Percentiles rank a stretch among this genome's conserved stretches.
Evolutionary conservation across 1,284 basidiomycete species (phyloP).

Genomic region (Tranzscheliella williamsii): DNA sequence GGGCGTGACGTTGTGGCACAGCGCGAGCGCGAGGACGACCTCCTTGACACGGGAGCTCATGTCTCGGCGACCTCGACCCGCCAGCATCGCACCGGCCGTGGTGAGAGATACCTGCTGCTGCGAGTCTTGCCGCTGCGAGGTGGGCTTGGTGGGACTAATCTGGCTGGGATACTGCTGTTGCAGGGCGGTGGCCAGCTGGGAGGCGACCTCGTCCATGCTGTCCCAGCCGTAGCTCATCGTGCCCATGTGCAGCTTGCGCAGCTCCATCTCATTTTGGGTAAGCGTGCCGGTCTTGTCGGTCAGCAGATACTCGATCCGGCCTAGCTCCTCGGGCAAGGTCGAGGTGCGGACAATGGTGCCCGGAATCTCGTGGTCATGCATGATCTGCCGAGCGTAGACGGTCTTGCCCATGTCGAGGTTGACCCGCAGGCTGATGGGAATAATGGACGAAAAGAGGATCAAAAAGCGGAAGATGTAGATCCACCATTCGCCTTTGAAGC

Average conservation of each 20-base stretch:
- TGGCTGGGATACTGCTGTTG: constrained; percentile 55
- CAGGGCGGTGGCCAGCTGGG: constrained; percentile 81
- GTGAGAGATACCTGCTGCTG: constrained; percentile 22
- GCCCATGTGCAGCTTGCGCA: constrained; percentile 97
- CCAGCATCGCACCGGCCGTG: constrained; percentile 75
- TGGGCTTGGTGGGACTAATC: constrained; percentile 15
- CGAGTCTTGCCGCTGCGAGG: neutral
- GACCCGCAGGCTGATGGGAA: constrained; percentile 96
- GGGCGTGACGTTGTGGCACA: constrained; percentile 98
- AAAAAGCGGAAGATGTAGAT: constrained; percentile 95
- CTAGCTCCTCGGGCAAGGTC: constrained; percentile 94
- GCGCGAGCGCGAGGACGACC: constrained; percentile 85
- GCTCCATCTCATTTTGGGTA: constrained; percentile 99
- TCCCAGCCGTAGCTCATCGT: constrained; percentile 96
- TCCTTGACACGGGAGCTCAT: constrained; percentile 95
- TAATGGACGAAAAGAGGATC: constrained; percentile 97
- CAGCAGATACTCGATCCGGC: constrained; percentile 90
- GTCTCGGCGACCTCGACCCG: constrained; percentile 81
- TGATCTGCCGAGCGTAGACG: constrained; percentile 92
- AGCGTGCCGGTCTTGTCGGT: constrained; percentile 98
- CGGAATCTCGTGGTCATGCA: constrained; percentile 88
- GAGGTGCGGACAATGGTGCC: constrained; percentile 94
- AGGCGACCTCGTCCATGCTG: constrained; percentile 95
- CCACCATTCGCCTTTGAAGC: constrained; percentile 93
- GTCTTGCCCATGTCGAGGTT: constrained; percentile 99